A percentile compares a stretch with the other conserved stretches of the same genome.
Evolutionary conservation across 179 eudicot genomes (phyloP).

Genomic region (Beta macrorhiza): DNA sequence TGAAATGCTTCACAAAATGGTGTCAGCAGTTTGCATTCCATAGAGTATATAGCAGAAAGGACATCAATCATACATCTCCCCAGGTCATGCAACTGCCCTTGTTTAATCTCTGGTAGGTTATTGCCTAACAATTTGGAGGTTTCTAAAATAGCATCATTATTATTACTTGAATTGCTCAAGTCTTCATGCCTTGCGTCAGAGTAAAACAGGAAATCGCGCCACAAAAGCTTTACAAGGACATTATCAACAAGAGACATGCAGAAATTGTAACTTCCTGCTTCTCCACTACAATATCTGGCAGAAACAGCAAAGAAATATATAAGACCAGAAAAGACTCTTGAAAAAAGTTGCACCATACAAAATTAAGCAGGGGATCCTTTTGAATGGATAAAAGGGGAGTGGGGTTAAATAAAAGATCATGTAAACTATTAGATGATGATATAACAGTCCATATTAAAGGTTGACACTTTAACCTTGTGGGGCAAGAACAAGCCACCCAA

Average conservation of each 20-base stretch:
- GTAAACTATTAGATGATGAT: neutral
- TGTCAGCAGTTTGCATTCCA: slow-evolving; percentile 48
- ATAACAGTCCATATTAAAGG: neutral
- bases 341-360: neutral
- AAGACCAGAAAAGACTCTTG: slow-evolving; percentile 6
- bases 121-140: slow-evolving; percentile 28
- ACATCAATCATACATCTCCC: slow-evolving; percentile 73
- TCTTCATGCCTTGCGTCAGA: slow-evolving; percentile 37
- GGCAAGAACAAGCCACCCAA: neutral
- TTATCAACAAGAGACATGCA: slow-evolving; percentile 54
- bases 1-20: slow-evolving; percentile 64
- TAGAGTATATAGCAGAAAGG: slow-evolving; percentile 55
- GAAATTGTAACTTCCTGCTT: slow-evolving; percentile 41
- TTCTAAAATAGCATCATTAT: slow-evolving; percentile 26
- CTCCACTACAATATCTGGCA: slow-evolving; percentile 63
- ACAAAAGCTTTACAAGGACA: slow-evolving; percentile 66
- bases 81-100: slow-evolving; percentile 48
- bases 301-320: slow-evolving; percentile 13
- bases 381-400: neutral
- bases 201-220: slow-evolving; percentile 56
- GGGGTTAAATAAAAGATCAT: neutral
- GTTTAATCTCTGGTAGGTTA: slow-evolving; percentile 39
- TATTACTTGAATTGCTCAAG: slow-evolving; percentile 26
- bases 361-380: neutral
- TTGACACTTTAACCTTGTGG: neutral